Base-by-base conservation (phyloP, 1,284 basidiomycete genomes). In the Caloboletus inedulis region DNA sequence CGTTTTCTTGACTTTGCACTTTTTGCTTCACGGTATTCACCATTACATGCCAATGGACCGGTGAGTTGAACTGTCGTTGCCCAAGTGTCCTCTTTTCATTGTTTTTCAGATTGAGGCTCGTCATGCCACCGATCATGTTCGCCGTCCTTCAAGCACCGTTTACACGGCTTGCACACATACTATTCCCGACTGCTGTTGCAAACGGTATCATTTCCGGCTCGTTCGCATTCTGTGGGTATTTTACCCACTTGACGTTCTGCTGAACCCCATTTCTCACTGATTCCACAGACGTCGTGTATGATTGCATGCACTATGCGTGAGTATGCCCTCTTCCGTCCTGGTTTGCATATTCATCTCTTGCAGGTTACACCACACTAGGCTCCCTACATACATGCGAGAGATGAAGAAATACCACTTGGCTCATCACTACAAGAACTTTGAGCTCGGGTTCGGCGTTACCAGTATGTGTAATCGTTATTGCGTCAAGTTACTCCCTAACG, bases 361-460 rank as follows among this genome's bases (percentile, higher is more conserved):
- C 52, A 89, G 87, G 18, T 77, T 94, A 48, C 93, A 95, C 68
- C 93, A 95, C 75, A 90, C 89, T n/a, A 85, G 79, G 59, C 82
- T 99, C 27, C 95, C 95, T 0, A 74, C 84, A 41, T 97, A 98
- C 74, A 73, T 98, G 71, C 80, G 80, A 51, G 86, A 94, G 69
- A 88, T 93, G 87, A 99, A 99, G 79, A 89, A 91, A 69, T 98
- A 98, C 67, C 96, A 99, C 66, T 83, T 99, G 59, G 94, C 94
- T n/a, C 95, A 98, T 68, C 96, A 98, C 72, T 98, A 95, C 79
- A 95, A 96, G 75, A 94, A 98, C 78, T 97, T 93, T 68, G 94
- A 98, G 69, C 86, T 98, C 44, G 96, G 94, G n/a, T 99, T 96
- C 65, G 96, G 96, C 44, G 96, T 99, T 19, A 98, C 89, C 6